phyloP scores from a whole-genome alignment of 768 basidiomycete genomes.

The Epithele typhae region DNA sequence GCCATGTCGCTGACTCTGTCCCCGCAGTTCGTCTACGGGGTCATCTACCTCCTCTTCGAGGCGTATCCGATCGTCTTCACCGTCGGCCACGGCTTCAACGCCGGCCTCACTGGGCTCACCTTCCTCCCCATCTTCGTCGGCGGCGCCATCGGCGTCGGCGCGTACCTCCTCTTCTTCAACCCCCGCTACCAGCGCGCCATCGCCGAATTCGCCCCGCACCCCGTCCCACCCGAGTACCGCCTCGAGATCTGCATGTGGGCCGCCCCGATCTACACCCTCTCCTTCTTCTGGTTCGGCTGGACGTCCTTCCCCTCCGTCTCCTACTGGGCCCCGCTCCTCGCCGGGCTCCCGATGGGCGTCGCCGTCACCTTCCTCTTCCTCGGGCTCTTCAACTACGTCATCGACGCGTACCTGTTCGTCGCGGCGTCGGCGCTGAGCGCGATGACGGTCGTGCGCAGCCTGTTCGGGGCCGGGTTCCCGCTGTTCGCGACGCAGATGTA shows the following conservation, averaged over 20 bases:
- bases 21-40: conserved; percentile 53
- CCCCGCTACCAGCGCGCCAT: conserved; percentile 45
- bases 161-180: conserved; percentile 45
- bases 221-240: conserved; percentile 64
- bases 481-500: conserved; percentile 43
- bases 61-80: conserved; percentile 65
- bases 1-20: conserved; percentile 1
- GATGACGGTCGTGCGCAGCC: conserved; percentile 46
- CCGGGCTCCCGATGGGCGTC: conserved; percentile 47
- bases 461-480: conserved; percentile 29
- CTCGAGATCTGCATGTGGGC: conserved; percentile 48
- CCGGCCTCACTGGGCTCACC: conserved; percentile 53
- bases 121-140: conserved; percentile 59
- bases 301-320: conserved; percentile 51
- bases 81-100: conserved; percentile 46
- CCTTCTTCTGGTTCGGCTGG: conserved; percentile 75
- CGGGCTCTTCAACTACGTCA: conserved; percentile 55
- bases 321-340: conserved; percentile 50
- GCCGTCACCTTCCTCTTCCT: conserved; percentile 56
- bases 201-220: conserved; percentile 41
- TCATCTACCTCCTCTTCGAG: conserved; percentile 57
- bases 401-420: conserved; percentile 58
- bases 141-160: conserved; percentile 17
- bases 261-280: conserved; percentile 45
- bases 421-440: conserved; percentile 57